Evolutionary conservation across 139 green algal species (phyloP).

Genomic region (Astrephomene gubernaculifera): DNA sequence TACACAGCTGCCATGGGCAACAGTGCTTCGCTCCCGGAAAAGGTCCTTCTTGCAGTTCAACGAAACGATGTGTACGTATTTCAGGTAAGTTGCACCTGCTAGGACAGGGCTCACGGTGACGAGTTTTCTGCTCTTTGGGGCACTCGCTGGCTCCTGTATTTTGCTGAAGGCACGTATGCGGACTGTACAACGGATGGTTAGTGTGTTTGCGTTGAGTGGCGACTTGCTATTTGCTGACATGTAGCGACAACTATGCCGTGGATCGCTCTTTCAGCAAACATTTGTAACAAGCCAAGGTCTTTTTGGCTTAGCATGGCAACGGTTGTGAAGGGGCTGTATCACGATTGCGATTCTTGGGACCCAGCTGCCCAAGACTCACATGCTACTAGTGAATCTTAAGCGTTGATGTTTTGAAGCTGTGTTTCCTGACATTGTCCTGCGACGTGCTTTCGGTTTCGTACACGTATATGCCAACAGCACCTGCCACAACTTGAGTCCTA

Average conservation of each 20-base stretch:
- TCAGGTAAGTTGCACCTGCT: background rate
- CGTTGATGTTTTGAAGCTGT: background rate
- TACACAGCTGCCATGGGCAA: no score
- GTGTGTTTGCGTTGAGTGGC: background rate
- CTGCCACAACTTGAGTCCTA: background rate
- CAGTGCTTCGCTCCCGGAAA: background rate
- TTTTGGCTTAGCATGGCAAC: no score
- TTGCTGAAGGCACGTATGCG: background rate
- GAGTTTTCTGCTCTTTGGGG: background rate
- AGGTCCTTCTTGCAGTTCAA: background rate
- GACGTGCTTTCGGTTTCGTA: background rate
- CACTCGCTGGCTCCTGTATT: no score
- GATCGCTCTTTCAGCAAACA: background rate
- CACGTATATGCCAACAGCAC: background rate
- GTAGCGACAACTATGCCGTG: background rate
- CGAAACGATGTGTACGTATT: background rate
- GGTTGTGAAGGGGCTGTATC: no score
- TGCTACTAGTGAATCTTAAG: background rate
- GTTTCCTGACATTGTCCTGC: background rate
- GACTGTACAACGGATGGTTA: background rate
- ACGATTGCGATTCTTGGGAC: no score
- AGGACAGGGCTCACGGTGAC: background rate
- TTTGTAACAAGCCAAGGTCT: no score
- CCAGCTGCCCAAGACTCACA: no score
- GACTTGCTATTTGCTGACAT: background rate